A percentile compares a stretch with the other conserved stretches of the same genome.
phyloP scores from a whole-genome alignment of 2,329 filamentous ascomycete species.

The Arthrocladium fulminans region DNA sequence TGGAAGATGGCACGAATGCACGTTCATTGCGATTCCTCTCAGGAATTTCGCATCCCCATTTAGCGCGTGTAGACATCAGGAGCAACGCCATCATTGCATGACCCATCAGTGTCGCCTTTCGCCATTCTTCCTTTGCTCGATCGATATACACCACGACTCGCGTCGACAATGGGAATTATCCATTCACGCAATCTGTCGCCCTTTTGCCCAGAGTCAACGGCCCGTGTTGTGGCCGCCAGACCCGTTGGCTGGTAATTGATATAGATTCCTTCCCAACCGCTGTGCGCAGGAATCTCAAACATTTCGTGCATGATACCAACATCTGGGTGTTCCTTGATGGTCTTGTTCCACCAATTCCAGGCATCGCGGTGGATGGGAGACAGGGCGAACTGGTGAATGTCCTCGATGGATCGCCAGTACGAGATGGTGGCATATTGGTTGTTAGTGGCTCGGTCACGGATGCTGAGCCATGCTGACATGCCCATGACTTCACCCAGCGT shows the following conservation, averaged over 20 bases:
- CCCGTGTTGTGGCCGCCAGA: slow-evolving; percentile 25
- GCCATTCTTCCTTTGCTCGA: slow-evolving; percentile 20
- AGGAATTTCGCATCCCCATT: too few species aligned
- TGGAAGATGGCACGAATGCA: too few species aligned
- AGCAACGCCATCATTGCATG: too few species aligned
- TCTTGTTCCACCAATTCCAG: slow-evolving; percentile 38
- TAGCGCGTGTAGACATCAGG: too few species aligned
- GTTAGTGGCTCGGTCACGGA: too few species aligned
- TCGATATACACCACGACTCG: slow-evolving; percentile 18
- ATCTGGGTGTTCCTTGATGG: slow-evolving; percentile 28
- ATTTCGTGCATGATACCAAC: slow-evolving; percentile 40
- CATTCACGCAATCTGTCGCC: slow-evolving; percentile 18
- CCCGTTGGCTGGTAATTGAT: slow-evolving; percentile 31
- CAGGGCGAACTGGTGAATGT: slow-evolving; percentile 39
- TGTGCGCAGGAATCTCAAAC: slow-evolving; percentile 31
- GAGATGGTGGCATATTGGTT: slow-evolving; percentile 31
- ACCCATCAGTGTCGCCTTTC: too few species aligned
- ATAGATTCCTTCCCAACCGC: slow-evolving; percentile 39
- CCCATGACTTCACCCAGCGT: too few species aligned
- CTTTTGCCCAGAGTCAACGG: slow-evolving; percentile 20
- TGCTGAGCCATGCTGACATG: too few species aligned
- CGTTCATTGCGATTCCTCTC: too few species aligned
- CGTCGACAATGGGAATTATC: slow-evolving; percentile 20
- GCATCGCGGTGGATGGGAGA: slow-evolving; percentile 31
- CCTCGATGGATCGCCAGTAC: slow-evolving; percentile 36